These are phyloP conservation scores for Pleurotus tuber-regium DNA, from an alignment of 768 basidiomycete species.

Conservation along the genomic window DNA sequence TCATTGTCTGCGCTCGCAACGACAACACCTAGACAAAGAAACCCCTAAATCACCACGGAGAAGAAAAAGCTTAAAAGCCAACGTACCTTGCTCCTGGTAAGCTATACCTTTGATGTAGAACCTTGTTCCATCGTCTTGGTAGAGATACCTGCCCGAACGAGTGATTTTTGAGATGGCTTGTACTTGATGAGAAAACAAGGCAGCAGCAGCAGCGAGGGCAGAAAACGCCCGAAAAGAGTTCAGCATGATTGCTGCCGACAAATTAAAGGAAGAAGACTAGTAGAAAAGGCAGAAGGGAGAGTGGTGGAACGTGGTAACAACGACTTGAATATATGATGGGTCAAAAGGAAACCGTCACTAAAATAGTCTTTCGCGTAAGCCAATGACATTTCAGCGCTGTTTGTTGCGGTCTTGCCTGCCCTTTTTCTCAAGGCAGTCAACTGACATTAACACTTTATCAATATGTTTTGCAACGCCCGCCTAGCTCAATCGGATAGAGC, in stretches of 20 bases:
- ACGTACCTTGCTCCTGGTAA: slow-evolving; percentile 76
- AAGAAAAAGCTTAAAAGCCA: not conserved
- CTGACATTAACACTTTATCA: too few species aligned
- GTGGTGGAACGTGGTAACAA: not conserved
- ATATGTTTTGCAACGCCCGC: too few species aligned
- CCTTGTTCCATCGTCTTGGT: slow-evolving; percentile 66
- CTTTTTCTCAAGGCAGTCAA: too few species aligned
- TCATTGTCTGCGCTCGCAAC: slow-evolving; percentile 49
- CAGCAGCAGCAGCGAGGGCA: slow-evolving; percentile 36
- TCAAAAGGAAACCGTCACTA: not conserved
- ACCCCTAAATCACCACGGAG: not conserved
- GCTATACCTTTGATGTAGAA: slow-evolving; percentile 90
- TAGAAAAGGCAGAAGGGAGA: slow-evolving; percentile 2
- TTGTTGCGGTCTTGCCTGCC: too few species aligned
- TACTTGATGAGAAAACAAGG: slow-evolving; percentile 46
- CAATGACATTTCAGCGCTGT: too few species aligned
- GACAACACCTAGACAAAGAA: slow-evolving; percentile 32
- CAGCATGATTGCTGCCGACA: slow-evolving; percentile 19
- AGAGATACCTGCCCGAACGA: slow-evolving; percentile 77
- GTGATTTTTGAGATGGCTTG: slow-evolving; percentile 68
- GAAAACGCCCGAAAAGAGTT: slow-evolving; percentile 16
- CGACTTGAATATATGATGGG: not conserved
- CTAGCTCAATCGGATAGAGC: slow-evolving; percentile 69
- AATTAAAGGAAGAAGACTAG: slow-evolving; percentile 4
- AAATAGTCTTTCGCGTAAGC: too few species aligned